A percentile compares a stretch with the other conserved stretches of the same genome.
Conservation (phyloP, 1,284 basidiomycete species). For the Heterobasidion irregulare region DNA sequence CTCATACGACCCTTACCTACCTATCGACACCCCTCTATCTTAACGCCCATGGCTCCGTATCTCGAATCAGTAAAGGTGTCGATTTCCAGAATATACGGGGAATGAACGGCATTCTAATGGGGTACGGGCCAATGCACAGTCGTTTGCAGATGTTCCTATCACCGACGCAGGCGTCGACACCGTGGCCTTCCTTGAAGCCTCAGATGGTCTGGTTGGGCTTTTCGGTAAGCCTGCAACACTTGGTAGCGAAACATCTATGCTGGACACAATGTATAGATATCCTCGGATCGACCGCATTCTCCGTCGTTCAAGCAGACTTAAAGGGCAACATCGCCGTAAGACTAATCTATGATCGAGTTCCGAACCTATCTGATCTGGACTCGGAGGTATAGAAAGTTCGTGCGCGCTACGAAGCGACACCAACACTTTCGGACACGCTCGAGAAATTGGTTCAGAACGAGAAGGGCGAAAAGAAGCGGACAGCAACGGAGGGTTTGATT, state of each 20-base stretch:
- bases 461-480: conserved; percentile 78
- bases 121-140: conserved; percentile 35
- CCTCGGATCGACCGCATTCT: conserved; percentile 83
- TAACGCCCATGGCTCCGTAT: conserved; percentile 76
- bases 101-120: background rate
- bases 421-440: conserved; percentile 66
- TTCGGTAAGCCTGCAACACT: conserved; percentile 52
- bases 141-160: conserved; percentile 84
- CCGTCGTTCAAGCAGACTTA: conserved; percentile 81
- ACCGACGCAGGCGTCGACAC: conserved; percentile 89
- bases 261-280: conserved; percentile 50
- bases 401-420: conserved; percentile 64
- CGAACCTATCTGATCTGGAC: background rate
- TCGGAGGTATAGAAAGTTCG: conserved; percentile 71
- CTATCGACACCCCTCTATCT: background rate
- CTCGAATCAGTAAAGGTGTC: conserved; percentile 76
- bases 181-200: conserved; percentile 80
- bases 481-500: conserved; percentile 86
- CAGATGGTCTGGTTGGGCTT: conserved; percentile 83
- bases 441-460: conserved; percentile 85
- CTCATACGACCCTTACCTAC: background rate
- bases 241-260: no score
- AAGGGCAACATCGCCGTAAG: conserved; percentile 88
- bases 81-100: background rate
- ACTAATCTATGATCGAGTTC: conserved; percentile 1